A percentile compares a stretch with the other conserved stretches of the same genome.
phyloP scores from a whole-genome alignment of 1,284 basidiomycete genomes.

The Gomphus bonarii region DNA sequence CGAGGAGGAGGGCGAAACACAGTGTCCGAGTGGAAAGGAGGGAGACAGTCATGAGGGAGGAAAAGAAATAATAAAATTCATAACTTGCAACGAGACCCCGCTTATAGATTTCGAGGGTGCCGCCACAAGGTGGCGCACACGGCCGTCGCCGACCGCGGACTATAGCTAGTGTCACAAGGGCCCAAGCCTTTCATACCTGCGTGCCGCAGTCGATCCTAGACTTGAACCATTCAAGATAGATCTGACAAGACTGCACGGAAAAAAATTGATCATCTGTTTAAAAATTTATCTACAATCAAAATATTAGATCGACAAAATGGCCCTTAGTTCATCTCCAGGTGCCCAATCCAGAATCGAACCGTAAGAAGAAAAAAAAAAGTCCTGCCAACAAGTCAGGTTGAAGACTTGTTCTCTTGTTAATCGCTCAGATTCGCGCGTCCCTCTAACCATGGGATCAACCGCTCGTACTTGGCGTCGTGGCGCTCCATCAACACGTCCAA shows the following conservation, averaged over 20 bases:
- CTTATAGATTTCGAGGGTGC: background rate
- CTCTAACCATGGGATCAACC: conserved; percentile 3
- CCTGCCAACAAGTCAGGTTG: background rate
- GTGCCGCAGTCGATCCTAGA: too few species aligned
- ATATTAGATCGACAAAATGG: too few species aligned
- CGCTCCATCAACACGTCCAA: conserved; percentile 27
- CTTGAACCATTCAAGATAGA: background rate
- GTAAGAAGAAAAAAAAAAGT: background rate
- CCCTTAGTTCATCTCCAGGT: too few species aligned
- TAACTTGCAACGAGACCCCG: background rate
- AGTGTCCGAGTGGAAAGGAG: background rate
- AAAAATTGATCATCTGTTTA: too few species aligned
- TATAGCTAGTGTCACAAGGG: too few species aligned
- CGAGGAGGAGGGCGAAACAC: background rate
- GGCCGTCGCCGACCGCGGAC: too few species aligned
- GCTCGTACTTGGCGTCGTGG: background rate
- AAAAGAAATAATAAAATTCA: background rate
- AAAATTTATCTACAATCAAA: too few species aligned
- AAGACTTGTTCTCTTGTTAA: background rate
- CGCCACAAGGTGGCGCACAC: background rate
- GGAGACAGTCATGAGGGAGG: background rate
- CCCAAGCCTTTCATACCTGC: too few species aligned
- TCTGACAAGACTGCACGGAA: background rate
- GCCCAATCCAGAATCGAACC: background rate
- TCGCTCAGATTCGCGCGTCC: background rate